Evolutionary conservation across 129 eudicot genomes (phyloP).

Genomic region (Artemisia annua): DNA sequence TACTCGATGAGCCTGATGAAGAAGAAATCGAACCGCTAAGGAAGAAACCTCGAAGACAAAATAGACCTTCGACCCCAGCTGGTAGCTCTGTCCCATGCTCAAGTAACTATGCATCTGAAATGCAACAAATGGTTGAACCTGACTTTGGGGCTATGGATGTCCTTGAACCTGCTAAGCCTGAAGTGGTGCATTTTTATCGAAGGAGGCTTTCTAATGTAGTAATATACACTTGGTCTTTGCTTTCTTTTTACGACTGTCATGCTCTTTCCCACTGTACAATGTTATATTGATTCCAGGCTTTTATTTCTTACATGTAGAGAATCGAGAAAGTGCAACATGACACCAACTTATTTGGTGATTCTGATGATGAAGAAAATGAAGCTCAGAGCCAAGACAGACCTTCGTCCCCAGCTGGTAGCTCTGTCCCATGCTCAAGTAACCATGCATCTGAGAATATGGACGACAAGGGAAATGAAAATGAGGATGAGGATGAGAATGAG

Average conservation of each 20-base stretch:
- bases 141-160: not conserved
- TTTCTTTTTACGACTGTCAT: too few relatives aligned
- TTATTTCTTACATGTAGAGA: too few relatives aligned
- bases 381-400: too few relatives aligned
- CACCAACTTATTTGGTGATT: too few relatives aligned
- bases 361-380: too few relatives aligned
- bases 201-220: not conserved
- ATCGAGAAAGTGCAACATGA: too few relatives aligned
- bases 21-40: constrained; percentile 33
- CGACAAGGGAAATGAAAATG: constrained; percentile 27
- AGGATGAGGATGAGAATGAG: constrained; percentile 21
- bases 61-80: constrained; percentile 14
- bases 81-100: constrained; percentile 15
- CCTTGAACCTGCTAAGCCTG: not conserved
- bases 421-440: too few relatives aligned
- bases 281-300: too few relatives aligned
- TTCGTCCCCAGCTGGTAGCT: too few relatives aligned
- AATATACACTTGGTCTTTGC: too few relatives aligned
- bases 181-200: too few relatives aligned
- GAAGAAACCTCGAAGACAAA: constrained; percentile 30
- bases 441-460: not conserved
- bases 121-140: not conserved
- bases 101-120: constrained; percentile 16
- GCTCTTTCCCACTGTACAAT: too few relatives aligned
- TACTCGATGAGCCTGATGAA: constrained; percentile 33